Conservation (phyloP, 257 asterid species). For the Thymus quinquecostatus region DNA sequence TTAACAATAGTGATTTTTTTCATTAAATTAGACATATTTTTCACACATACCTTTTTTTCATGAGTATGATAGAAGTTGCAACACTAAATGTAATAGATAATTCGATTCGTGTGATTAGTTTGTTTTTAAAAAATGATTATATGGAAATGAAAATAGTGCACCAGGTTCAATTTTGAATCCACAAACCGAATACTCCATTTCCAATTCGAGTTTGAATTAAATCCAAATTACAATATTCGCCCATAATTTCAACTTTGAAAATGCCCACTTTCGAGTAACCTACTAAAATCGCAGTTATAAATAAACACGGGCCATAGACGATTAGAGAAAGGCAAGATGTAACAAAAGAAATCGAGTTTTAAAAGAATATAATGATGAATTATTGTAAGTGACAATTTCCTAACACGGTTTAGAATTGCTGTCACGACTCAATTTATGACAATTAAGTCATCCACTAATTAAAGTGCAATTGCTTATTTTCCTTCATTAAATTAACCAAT, state of each 20-base stretch:
- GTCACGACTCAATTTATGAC: constrained; percentile 6
- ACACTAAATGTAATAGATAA: no score
- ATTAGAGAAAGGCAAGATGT: background rate
- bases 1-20: no score
- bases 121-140: no score
- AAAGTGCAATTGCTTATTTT: background rate
- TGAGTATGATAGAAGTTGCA: no score
- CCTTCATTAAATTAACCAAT: background rate
- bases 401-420: background rate
- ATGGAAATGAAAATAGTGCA: no score
- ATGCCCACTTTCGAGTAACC: background rate
- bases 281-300: background rate
- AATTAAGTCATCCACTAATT: background rate
- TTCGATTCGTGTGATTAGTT: no score
- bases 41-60: no score
- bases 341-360: background rate
- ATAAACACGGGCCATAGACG: background rate
- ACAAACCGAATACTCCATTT: no score
- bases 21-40: no score
- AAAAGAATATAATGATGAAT: background rate
- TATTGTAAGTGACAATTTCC: background rate
- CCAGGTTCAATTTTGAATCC: no score
- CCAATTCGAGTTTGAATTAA: no score
- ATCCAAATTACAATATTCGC: no score
- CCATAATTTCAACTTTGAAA: background rate